Percentiles rank a stretch among this genome's conserved stretches.
phyloP scores from a whole-genome alignment of 108 stramenopile species.

The Cyclotella atomus region DNA sequence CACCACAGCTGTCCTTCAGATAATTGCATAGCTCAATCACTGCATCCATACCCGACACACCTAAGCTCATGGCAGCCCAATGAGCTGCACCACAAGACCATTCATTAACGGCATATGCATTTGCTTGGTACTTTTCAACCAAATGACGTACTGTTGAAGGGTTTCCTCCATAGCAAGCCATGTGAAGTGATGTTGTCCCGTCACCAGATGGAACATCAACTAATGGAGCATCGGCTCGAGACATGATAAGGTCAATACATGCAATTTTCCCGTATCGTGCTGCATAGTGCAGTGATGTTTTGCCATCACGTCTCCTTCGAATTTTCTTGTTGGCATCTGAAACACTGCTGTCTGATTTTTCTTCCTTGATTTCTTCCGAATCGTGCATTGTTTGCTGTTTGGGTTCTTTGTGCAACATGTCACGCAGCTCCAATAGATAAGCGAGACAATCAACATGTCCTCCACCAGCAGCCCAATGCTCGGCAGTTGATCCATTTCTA shows the following conservation, averaged over 20 bases:
- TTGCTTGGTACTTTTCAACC: slow-evolving; percentile 44
- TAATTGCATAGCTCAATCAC: slow-evolving; percentile 57
- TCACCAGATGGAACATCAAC: slow-evolving; percentile 66
- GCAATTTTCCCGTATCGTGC: slow-evolving; percentile 78
- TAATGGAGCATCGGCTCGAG: slow-evolving; percentile 19
- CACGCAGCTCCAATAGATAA: slow-evolving; percentile 61
- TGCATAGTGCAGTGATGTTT: slow-evolving; percentile 87
- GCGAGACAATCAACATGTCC: slow-evolving; percentile 68
- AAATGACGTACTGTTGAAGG: slow-evolving; percentile 56
- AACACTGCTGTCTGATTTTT: too few species aligned
- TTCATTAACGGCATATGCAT: slow-evolving; percentile 55
- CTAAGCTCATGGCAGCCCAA: slow-evolving; percentile 78
- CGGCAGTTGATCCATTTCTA: slow-evolving; percentile 65
- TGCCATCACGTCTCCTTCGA: slow-evolving; percentile 83
- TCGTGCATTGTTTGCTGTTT: too few species aligned
- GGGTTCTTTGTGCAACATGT: slow-evolving; percentile 6
- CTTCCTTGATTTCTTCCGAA: too few species aligned
- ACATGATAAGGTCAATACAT: slow-evolving; percentile 53
- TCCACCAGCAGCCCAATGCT: slow-evolving; percentile 82
- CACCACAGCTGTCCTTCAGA: slow-evolving; percentile 44
- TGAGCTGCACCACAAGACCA: slow-evolving; percentile 79
- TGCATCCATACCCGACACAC: slow-evolving; percentile 31
- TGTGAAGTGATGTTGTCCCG: slow-evolving; percentile 84
- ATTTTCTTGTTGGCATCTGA: slow-evolving; percentile 34
- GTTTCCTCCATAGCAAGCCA: slow-evolving; percentile 87